Evolutionary conservation across 768 basidiomycete species (phyloP).

Genomic region (Collybiopsis luxurians): DNA sequence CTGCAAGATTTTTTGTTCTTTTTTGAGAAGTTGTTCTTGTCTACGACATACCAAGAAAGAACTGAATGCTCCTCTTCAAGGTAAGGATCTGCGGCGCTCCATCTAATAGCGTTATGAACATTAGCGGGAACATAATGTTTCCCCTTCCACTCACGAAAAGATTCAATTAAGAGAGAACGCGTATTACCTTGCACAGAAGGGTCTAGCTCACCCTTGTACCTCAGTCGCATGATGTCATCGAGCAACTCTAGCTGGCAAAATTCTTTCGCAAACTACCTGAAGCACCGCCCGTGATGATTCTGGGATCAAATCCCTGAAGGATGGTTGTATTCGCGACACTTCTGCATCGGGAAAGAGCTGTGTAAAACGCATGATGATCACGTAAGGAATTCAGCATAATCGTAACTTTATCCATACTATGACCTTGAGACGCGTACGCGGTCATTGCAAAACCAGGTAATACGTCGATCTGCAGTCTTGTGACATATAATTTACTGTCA

Average conservation of each 20-base stretch:
- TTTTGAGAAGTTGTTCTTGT: slow-evolving; percentile 2
- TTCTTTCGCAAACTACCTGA: slow-evolving; percentile 12
- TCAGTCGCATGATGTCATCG: slow-evolving; percentile 19
- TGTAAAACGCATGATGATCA: slow-evolving; percentile 25
- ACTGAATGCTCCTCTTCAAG: not conserved
- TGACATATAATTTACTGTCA: slow-evolving; percentile 15
- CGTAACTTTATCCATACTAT: slow-evolving; percentile 22
- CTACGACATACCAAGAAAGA: not conserved
- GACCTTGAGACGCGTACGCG: slow-evolving; percentile 30
- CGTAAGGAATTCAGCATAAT: slow-evolving; percentile 21
- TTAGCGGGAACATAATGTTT: not conserved
- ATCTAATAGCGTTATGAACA: not conserved
- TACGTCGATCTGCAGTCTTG: slow-evolving; percentile 19
- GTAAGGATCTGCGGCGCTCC: slow-evolving; percentile 1
- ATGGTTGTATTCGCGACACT: slow-evolving; percentile 18
- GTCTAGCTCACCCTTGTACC: not conserved
- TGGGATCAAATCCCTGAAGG: slow-evolving; percentile 14
- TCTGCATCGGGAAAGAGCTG: slow-evolving; percentile 24
- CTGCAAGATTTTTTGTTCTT: too few species aligned
- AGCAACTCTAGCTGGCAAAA: slow-evolving; percentile 22
- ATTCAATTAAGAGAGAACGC: not conserved
- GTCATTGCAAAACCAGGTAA: slow-evolving; percentile 30
- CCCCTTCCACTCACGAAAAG: not conserved
- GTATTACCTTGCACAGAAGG: not conserved
- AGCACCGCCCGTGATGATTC: slow-evolving; percentile 12